These are phyloP conservation scores for Candolleomyces eurysporus DNA, from an alignment of 768 basidiomycete genomes.

Conservation along the genomic window DNA sequence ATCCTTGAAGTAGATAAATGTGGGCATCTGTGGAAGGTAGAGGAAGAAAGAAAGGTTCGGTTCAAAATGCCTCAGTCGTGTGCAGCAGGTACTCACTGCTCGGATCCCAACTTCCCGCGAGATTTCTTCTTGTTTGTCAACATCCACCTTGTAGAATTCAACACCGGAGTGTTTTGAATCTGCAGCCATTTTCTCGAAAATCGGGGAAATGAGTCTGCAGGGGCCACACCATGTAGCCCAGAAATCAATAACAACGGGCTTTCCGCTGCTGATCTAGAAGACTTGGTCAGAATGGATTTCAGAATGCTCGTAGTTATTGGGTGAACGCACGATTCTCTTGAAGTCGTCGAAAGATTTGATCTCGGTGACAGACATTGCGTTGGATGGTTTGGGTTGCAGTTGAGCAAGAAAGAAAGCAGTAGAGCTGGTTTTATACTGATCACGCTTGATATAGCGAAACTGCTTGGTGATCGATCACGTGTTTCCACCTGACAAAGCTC, in stretches of 20 bases:
- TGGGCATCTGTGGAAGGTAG: constrained; percentile 37
- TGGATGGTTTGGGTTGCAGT: background rate
- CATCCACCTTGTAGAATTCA: constrained; percentile 72
- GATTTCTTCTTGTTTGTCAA: constrained; percentile 57
- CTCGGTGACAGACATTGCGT: constrained; percentile 8
- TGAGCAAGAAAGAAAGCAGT: background rate
- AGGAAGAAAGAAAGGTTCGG: no score
- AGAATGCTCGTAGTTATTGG: background rate
- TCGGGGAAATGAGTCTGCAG: constrained; percentile 62
- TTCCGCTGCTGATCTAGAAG: constrained; percentile 43
- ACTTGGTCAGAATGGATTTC: background rate
- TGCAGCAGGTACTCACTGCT: constrained; percentile 43
- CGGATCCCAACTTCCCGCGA: constrained; percentile 57
- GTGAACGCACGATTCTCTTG: constrained; percentile 7
- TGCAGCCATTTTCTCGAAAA: constrained; percentile 57
- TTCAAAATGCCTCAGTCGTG: background rate
- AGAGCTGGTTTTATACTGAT: constrained; percentile 9
- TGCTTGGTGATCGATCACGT: constrained; percentile 12
- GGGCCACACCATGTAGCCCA: constrained; percentile 81
- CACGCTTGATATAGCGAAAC: constrained; percentile 5
- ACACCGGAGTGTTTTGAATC: constrained; percentile 31
- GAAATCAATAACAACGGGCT: constrained; percentile 61
- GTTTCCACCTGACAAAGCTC: constrained; percentile 1
- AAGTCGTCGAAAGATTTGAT: constrained; percentile 12
- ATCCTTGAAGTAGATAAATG: constrained; percentile 36